Evolutionary conservation across 176 grass and related monocot species (phyloP).

Genomic region (Musa schizocarpa): DNA sequence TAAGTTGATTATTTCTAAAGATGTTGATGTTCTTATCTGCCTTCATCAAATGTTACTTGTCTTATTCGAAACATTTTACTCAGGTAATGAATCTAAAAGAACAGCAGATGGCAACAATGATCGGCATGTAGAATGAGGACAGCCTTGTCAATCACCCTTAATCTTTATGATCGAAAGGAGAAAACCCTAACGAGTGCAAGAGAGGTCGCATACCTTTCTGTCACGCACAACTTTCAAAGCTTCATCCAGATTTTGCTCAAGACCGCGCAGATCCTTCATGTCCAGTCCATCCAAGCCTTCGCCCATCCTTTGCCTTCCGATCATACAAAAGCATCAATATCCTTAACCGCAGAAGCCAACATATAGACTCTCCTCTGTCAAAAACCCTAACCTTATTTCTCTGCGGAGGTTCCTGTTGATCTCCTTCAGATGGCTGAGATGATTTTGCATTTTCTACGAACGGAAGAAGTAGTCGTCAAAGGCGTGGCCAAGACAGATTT

Average conservation of each 20-base stretch:
- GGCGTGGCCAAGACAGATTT: too few relatives aligned
- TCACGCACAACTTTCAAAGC: slow-evolving; percentile 71
- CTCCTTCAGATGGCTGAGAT: slow-evolving; percentile 90
- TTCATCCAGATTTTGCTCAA: slow-evolving; percentile 76
- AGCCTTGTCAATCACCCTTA: neutral
- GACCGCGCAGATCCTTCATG: slow-evolving; percentile 72
- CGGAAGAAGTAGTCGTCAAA: neutral
- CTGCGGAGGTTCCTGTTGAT: slow-evolving; percentile 80
- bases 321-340: neutral
- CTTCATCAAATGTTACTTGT: too few relatives aligned
- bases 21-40: too few relatives aligned
- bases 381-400: slow-evolving; percentile 54
- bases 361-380: neutral
- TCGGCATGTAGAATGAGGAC: neutral
- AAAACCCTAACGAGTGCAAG: neutral
- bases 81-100: too few relatives aligned
- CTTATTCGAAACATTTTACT: too few relatives aligned
- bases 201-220: slow-evolving; percentile 38
- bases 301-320: slow-evolving; percentile 64
- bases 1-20: too few relatives aligned
- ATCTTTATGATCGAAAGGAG: neutral
- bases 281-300: slow-evolving; percentile 64
- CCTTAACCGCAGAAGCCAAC: neutral
- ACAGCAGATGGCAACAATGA: neutral
- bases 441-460: slow-evolving; percentile 79